Evolutionary conservation across 2,329 filamentous ascomycete species (phyloP).

Genomic region (Ascochyta pisi): DNA sequence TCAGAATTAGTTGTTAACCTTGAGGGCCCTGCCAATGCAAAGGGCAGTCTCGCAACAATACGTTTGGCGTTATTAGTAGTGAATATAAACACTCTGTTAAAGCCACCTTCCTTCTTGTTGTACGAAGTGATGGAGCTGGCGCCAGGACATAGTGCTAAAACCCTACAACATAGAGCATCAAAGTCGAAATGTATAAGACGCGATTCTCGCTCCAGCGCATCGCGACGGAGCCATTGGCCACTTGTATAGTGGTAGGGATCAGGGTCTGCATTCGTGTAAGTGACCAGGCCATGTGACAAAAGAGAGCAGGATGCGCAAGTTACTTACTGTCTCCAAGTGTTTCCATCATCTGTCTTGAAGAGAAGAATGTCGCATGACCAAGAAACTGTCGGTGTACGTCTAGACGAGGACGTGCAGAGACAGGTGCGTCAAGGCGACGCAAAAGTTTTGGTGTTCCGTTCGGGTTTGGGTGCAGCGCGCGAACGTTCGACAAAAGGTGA

Average conservation of each 20-base stretch:
- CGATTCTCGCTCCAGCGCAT: constrained; percentile 45
- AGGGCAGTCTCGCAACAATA: constrained; percentile 54
- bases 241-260: constrained; percentile 36
- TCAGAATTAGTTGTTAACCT: constrained; percentile 52
- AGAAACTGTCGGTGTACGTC: constrained; percentile 7
- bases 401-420: not conserved
- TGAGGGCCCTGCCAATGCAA: constrained; percentile 47
- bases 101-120: constrained; percentile 55
- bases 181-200: constrained; percentile 53
- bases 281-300: not conserved
- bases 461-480: constrained; percentile 11
- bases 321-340: constrained; percentile 12
- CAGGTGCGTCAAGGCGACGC: constrained; percentile 2
- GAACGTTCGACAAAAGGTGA: constrained; percentile 14
- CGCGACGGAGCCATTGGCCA: constrained; percentile 47
- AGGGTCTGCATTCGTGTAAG: constrained; percentile 15
- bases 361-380: constrained; percentile 10
- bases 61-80: constrained; percentile 47
- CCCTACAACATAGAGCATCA: constrained; percentile 46
- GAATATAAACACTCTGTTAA: constrained; percentile 55
- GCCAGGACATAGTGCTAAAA: constrained; percentile 47
- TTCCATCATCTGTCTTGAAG: constrained; percentile 16
- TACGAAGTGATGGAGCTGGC: constrained; percentile 45
- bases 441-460: constrained; percentile 14
- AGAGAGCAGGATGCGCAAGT: constrained; percentile 8